Evolutionary conservation across 2,329 filamentous ascomycete genomes (phyloP), one percentile per base, ranked within the genome.

Genomic region (Colletotrichum euphorbiae): DNA sequence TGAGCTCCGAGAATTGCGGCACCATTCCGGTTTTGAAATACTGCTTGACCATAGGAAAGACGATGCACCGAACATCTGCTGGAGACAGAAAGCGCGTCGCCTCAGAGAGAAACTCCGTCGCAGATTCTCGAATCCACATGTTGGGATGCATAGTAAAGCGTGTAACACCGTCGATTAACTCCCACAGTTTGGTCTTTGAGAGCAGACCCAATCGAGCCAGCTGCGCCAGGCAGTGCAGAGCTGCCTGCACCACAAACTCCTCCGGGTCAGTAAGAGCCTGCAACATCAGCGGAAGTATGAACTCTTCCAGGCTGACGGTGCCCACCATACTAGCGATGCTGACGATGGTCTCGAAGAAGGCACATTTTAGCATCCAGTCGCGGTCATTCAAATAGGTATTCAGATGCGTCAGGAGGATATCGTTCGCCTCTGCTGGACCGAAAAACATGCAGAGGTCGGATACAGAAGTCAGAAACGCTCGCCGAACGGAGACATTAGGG

Each of bases 381-480:
- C 91, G 89, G 74, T 98, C 96, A 72, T 99, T 99, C 8, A 99
- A 82, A 74, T 99, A 99, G 0, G 96, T 99, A 75, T 98, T 98
- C 31, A 99, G 83, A 80, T 99, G 96, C 36, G 94, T 97, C 21
- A 99, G 83, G 15, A 99, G 90, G n/a, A 99, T 93, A 75, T 99
- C 96, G 77, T 97, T 98, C 1, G 95, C 92, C 75, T 94, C 91
- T n/a, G 90, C 87, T 69, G 92, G 94, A 3, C 93, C 94, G 72
- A 99, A 98, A 79, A 99, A 98, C 72, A 98, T 89, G 76, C 96
- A 99, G 1, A 99, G 84, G 70, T 94, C 93, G 0, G 94, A 91
- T 0, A 99, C 94, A 7, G 96, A 98, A 8, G 91, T 91, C 50
- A 99, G 82, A 75, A 99, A 98, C 1, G 96, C 94, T 68, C 96